Percentiles rank a stretch among this genome's conserved stretches.
Evolutionary conservation across 2,329 filamentous ascomycete species (phyloP).

Genomic region (Ceratocystis variospora): DNA sequence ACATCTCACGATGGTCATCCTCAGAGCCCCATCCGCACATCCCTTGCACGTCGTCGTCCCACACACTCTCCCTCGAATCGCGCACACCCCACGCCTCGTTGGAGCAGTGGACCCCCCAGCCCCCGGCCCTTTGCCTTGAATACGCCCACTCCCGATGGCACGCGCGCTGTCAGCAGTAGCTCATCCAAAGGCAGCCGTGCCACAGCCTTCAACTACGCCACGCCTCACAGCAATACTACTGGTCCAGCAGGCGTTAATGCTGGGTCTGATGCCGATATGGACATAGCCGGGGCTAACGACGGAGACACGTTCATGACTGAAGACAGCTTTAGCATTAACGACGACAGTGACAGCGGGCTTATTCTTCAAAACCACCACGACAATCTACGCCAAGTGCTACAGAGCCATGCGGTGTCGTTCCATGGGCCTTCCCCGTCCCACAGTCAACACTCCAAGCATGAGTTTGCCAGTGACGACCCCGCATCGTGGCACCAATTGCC

Average conservation of each 20-base stretch:
- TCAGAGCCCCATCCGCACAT: conserved; percentile 2
- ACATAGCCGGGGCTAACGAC: conserved; percentile 19
- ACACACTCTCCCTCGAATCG: conserved; percentile 43
- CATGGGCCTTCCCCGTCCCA: conserved; percentile 20
- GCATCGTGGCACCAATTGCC: conserved; percentile 26
- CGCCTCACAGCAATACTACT: conserved; percentile 53
- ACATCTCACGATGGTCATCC: conserved; percentile 5
- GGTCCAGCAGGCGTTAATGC: conserved; percentile 24
- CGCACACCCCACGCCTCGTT: conserved; percentile 41
- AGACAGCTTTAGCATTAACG: conserved; percentile 24
- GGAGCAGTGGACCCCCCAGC: conserved; percentile 37
- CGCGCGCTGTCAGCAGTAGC: conserved; percentile 13
- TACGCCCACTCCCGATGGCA: conserved; percentile 20
- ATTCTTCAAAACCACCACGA: conserved; percentile 19
- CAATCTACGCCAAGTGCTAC: conserved; percentile 21
- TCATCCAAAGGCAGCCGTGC: conserved; percentile 26
- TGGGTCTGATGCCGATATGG: conserved; percentile 21
- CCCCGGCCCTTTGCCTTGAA: conserved; percentile 28
- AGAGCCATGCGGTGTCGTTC: neutral
- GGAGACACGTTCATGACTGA: conserved; percentile 28
- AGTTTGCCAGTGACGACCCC: neutral
- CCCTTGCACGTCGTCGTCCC: conserved; percentile 27
- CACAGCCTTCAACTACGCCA: conserved; percentile 56
- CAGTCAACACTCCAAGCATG: neutral
- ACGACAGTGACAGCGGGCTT: conserved; percentile 23